A percentile compares a stretch with the other conserved stretches of the same genome.
Conservation (phyloP, 2,329 filamentous ascomycete species). For the Knufia petricola region DNA sequence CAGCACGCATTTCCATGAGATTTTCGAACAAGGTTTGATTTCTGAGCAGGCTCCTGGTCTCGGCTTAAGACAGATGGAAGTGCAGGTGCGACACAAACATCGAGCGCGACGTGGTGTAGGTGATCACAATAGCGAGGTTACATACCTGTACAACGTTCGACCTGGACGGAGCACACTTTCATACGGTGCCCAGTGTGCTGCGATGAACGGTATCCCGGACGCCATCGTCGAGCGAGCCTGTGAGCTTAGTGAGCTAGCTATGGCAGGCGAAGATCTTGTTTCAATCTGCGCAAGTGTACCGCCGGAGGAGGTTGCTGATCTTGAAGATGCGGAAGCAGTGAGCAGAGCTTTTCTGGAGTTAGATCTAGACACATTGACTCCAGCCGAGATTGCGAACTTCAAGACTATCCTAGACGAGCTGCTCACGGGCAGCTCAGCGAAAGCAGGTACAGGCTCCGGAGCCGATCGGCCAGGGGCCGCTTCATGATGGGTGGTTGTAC, state of each 20-base stretch:
- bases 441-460: not conserved
- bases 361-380: constrained; percentile 8
- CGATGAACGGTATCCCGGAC: constrained; percentile 69
- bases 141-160: constrained; percentile 58
- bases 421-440: not conserved
- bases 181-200: constrained; percentile 77
- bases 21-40: constrained; percentile 43
- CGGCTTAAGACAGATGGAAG: constrained; percentile 52
- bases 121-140: constrained; percentile 42
- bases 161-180: constrained; percentile 65
- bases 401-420: constrained; percentile 1
- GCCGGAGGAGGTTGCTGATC: constrained; percentile 50
- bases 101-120: not conserved
- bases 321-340: constrained; percentile 51
- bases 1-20: constrained; percentile 55
- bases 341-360: constrained; percentile 16
- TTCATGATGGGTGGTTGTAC: not conserved
- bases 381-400: not conserved
- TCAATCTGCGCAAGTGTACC: constrained; percentile 61
- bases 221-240: constrained; percentile 67
- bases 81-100: constrained; percentile 20
- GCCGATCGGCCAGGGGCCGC: not conserved
- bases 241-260: constrained; percentile 57
- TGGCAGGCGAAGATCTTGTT: constrained; percentile 65
- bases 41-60: constrained; percentile 38